These are phyloP conservation scores for Somion occarium DNA, from an alignment of 1,284 basidiomycete species.

Conservation along the genomic window DNA sequence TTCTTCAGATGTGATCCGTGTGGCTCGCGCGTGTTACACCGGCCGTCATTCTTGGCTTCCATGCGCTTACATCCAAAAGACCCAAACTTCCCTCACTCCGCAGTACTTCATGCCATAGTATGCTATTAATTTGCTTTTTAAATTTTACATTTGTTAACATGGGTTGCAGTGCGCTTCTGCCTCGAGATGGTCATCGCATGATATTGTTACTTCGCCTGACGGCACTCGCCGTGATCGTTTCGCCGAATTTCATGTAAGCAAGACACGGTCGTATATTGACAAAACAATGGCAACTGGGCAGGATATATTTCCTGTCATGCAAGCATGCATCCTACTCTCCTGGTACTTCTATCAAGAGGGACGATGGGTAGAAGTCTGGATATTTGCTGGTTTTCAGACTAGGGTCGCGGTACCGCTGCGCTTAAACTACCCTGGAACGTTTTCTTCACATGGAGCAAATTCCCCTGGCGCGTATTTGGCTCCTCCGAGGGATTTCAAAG, in stretches of 20 bases:
- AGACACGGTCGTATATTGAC: constrained; percentile 80
- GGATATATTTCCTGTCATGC: constrained; percentile 79
- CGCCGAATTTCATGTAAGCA: constrained; percentile 79
- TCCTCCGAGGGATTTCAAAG: constrained; percentile 67
- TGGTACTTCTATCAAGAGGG: constrained; percentile 89
- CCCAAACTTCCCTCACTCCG: constrained; percentile 74
- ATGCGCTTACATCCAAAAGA: constrained; percentile 73
- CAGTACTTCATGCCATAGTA: constrained; percentile 79
- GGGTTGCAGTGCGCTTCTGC: constrained; percentile 69
- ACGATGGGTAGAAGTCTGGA: constrained; percentile 87
- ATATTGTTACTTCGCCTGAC: constrained; percentile 60
- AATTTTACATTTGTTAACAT: neutral
- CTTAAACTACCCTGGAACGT: constrained; percentile 78
- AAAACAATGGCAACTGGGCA: constrained; percentile 79
- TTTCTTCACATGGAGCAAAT: constrained; percentile 55
- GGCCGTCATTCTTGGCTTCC: constrained; percentile 71
- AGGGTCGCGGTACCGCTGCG: constrained; percentile 78
- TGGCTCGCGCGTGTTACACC: constrained; percentile 72
- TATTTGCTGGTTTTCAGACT: constrained; percentile 81
- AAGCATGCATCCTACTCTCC: constrained; percentile 77
- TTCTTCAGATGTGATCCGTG: constrained; percentile 84
- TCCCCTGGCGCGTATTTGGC: constrained; percentile 75
- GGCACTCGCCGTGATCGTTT: constrained; percentile 73
- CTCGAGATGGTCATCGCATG: constrained; percentile 73
- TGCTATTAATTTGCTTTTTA: constrained; percentile 11